Conservation (phyloP, 2,329 filamentous ascomycete species). For the Dactylellina parvicollis region DNA sequence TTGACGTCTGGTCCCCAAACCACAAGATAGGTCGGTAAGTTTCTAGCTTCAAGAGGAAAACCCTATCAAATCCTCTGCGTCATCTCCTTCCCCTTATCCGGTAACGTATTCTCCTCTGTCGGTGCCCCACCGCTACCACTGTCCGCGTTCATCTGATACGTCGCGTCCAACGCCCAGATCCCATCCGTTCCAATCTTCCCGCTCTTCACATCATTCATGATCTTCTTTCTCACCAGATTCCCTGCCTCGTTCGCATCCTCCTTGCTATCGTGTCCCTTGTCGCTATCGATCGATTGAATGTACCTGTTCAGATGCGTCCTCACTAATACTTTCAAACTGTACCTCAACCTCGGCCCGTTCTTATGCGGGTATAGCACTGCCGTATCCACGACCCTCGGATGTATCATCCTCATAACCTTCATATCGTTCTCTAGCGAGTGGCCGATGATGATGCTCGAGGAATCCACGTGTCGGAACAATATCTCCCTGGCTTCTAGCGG, state of each 20-base stretch:
- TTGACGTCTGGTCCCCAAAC: no score
- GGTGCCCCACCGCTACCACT: no score
- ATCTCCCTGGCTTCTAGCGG: slow-evolving; percentile 78
- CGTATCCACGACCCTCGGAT: slow-evolving; percentile 86
- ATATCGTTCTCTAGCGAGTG: slow-evolving; percentile 97
- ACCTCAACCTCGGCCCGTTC: slow-evolving; percentile 77
- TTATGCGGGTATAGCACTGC: slow-evolving; percentile 83
- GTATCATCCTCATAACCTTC: slow-evolving; percentile 83
- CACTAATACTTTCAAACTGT: slow-evolving; percentile 79
- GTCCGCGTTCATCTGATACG: slow-evolving; percentile 4
- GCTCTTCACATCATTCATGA: slow-evolving; percentile 62
- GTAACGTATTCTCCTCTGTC: not conserved
- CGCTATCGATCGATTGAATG: slow-evolving; percentile 71
- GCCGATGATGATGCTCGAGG: slow-evolving; percentile 83
- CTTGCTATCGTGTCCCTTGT: slow-evolving; percentile 82
- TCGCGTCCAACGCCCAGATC: slow-evolving; percentile 20
- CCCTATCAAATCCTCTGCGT: not conserved
- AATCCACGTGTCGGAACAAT: slow-evolving; percentile 78
- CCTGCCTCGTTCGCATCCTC: slow-evolving; percentile 92
- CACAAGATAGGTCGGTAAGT: no score
- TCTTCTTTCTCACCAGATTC: slow-evolving; percentile 78
- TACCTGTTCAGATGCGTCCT: slow-evolving; percentile 74
- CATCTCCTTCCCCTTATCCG: not conserved
- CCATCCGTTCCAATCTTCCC: slow-evolving; percentile 46
- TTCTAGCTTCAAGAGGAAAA: no score